A percentile compares a stretch with the other conserved stretches of the same genome.
Conservation (phyloP, 768 basidiomycete species). For the Mycena pura region DNA sequence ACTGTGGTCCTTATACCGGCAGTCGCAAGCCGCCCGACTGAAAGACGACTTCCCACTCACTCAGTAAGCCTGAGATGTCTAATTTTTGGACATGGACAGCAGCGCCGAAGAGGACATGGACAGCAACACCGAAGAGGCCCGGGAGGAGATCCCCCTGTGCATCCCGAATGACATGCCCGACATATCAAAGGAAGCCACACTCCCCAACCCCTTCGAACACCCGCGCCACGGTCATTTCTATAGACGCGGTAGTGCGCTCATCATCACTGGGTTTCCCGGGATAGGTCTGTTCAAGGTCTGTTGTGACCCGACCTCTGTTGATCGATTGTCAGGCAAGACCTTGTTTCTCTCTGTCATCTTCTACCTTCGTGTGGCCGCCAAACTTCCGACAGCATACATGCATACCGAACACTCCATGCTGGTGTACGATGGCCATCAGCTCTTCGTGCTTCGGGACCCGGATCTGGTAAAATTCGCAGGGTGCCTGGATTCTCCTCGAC, state of each 20-base stretch:
- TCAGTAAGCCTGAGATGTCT: background rate
- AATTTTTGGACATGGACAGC: too few relatives aligned
- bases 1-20: background rate
- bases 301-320: background rate
- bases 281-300: too few relatives aligned
- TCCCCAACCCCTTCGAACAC: conserved; percentile 5
- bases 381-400: conserved; percentile 6
- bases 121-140: background rate
- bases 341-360: background rate
- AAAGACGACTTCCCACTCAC: background rate
- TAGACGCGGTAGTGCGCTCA: background rate
- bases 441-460: background rate
- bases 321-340: background rate
- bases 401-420: background rate
- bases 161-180: background rate
- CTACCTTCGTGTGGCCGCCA: conserved; percentile 3
- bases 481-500: background rate
- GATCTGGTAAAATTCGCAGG: background rate
- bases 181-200: background rate
- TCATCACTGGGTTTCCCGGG: conserved; percentile 1
- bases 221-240: background rate
- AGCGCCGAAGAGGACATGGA: background rate
- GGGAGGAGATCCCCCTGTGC: background rate
- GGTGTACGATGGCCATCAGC: background rate
- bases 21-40: background rate